Base-by-base conservation (phyloP, 192 early-diverging fungal genomes). In the Mortierella claussenii region DNA sequence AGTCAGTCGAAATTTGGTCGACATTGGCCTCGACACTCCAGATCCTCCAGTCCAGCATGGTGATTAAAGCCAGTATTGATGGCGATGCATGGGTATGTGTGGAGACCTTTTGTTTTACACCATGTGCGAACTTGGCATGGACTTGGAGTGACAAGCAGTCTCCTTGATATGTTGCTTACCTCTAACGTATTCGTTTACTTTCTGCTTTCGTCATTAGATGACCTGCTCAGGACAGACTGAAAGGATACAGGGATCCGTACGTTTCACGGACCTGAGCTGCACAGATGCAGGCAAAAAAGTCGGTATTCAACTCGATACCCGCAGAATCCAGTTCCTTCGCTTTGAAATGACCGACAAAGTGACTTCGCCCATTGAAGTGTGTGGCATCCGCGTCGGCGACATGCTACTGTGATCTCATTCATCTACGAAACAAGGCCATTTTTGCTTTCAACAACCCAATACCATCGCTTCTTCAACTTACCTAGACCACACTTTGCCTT, bases 31-130 rank as follows among this genome's bases (percentile, higher is more conserved):
- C 57, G 3, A 76, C 73, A 11, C 13, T 76, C 0, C 53, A 62
- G 30, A 36, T 23, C 8, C 53, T 76, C 6, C 21, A 61, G 28
- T 42, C 24, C 20, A 48, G 48, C n/a, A 62, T 66, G 49, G 46
- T 62, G n/a, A 67, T 76, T 34, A 76, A 76, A n/a, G 73, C 64
- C 12, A 76, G 73, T 50, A 46, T 66, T 6, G 64, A 76, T 51
- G 73, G 73, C 31, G 47, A 20, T 28, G 31, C 24, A 18, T 71
- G 69, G 69, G 69, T 71, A 61, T 23, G 60, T 42, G 1, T 0
- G 1, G 21, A 13, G n/a, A n/a, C n/a, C n/a, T n/a, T n/a, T n/a
- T n/a, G n/a, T n/a, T n/a, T n/a, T n/a, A n/a, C n/a, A n/a, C n/a
- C n/a, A n/a, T n/a, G n/a, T n/a, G n/a, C n/a, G n/a, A n/a, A n/a